These are phyloP conservation scores for Gossypium longicalyx DNA, from an alignment of 345 rosid genomes.

Conservation along the genomic window DNA sequence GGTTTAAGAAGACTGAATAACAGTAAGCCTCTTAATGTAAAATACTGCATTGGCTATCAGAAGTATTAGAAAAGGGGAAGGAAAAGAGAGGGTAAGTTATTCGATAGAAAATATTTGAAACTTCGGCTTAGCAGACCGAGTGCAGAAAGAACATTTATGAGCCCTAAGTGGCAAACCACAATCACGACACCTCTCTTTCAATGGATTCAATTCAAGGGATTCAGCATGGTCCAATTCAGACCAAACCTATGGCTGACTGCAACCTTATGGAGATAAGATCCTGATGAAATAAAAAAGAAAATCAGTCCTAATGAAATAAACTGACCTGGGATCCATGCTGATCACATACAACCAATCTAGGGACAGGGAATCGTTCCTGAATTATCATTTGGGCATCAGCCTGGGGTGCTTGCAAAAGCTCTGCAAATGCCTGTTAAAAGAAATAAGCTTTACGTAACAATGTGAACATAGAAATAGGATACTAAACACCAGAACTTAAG, in stretches of 20 bases:
- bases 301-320: neutral
- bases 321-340: slow-evolving; percentile 99
- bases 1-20: too few species aligned
- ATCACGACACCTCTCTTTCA: neutral
- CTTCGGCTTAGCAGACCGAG: neutral
- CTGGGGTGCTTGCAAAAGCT: slow-evolving; percentile 76
- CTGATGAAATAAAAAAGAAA: too few species aligned
- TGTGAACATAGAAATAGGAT: neutral
- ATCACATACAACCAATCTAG: slow-evolving; percentile 94
- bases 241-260: neutral
- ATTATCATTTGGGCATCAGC: slow-evolving; percentile 71
- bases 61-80: neutral
- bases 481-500: neutral
- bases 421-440: slow-evolving; percentile 72
- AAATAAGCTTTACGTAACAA: neutral
- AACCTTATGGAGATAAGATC: neutral
- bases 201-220: neutral
- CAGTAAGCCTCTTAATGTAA: neutral
- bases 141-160: neutral
- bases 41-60: neutral
- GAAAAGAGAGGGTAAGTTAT: too few species aligned
- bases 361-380: slow-evolving; percentile 88
- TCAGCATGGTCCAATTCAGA: neutral
- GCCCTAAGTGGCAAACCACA: neutral
- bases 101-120: neutral